phyloP scores from a whole-genome alignment of 1,284 basidiomycete genomes.

The Peniophora sp. region DNA sequence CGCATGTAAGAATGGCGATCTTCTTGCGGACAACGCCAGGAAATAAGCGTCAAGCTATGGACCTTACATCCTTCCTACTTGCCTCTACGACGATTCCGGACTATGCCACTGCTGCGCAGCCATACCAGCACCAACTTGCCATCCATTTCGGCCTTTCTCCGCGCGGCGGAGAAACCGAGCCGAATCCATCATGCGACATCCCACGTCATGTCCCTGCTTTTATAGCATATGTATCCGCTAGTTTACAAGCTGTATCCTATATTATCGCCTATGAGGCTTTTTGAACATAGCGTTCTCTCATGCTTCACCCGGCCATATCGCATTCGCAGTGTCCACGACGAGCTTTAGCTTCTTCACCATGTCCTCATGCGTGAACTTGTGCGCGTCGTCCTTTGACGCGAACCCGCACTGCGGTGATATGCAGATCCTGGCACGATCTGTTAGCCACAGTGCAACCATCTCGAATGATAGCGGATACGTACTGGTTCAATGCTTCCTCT shows the following conservation, averaged over 20 bases:
- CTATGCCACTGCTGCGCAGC: too few species aligned
- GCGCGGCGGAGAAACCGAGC: too few species aligned
- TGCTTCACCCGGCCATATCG: conserved; percentile 35
- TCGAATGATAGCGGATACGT: conserved; percentile 15
- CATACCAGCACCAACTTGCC: background rate
- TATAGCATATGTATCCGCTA: too few species aligned
- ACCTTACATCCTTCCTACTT: too few species aligned
- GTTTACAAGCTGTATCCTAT: too few species aligned
- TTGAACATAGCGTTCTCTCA: too few species aligned
- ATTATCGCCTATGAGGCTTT: too few species aligned
- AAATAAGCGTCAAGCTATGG: conserved; percentile 40
- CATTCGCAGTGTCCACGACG: conserved; percentile 42
- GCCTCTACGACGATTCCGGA: too few species aligned
- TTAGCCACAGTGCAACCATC: background rate
- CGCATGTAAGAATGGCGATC: conserved; percentile 90
- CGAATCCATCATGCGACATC: too few species aligned
- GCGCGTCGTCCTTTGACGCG: conserved; percentile 60
- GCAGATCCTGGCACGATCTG: conserved; percentile 36
- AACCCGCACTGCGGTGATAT: conserved; percentile 76
- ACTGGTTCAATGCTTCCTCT: conserved; percentile 55
- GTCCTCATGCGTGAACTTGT: conserved; percentile 49
- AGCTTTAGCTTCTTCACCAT: conserved; percentile 41
- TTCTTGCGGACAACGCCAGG: conserved; percentile 50
- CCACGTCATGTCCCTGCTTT: too few species aligned
- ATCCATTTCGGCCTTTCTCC: background rate